Conservation (phyloP, 495 filamentous ascomycete genomes). For the Delitschia confertaspora region DNA sequence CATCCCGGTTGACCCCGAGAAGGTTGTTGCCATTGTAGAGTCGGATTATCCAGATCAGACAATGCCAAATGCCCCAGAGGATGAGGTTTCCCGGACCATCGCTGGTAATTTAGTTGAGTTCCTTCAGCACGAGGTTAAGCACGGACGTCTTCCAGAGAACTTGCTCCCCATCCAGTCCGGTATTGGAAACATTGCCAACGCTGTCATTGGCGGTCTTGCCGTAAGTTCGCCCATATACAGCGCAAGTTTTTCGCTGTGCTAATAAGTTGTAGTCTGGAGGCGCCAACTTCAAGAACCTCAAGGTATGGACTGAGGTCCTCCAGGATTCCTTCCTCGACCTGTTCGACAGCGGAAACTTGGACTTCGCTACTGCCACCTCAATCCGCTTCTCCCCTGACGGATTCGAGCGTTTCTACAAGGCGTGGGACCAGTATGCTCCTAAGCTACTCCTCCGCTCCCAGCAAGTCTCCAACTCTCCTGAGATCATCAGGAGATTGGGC, state of each 20-base stretch:
- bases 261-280: constrained; percentile 38
- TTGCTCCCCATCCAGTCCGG: constrained; percentile 80
- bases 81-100: constrained; percentile 62
- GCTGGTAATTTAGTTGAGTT: constrained; percentile 80
- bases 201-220: constrained; percentile 76
- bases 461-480: constrained; percentile 84
- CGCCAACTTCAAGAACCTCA: constrained; percentile 78
- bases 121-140: constrained; percentile 68
- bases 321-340: constrained; percentile 92
- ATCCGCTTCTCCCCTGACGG: constrained; percentile 88
- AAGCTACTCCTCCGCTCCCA: constrained; percentile 84
- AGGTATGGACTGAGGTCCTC: constrained; percentile 90
- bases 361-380: constrained; percentile 86
- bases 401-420: constrained; percentile 85
- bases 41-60: constrained; percentile 80
- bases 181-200: constrained; percentile 92
- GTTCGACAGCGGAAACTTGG: constrained; percentile 81
- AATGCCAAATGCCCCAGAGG: constrained; percentile 63
- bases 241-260: background rate
- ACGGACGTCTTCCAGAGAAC: constrained; percentile 66
- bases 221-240: constrained; percentile 25
- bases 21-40: constrained; percentile 78
- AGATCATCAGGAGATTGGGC: constrained; percentile 82
- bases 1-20: constrained; percentile 84
- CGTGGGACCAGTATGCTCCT: constrained; percentile 69